phyloP scores from a whole-genome alignment of 2,329 filamentous ascomycete genomes.

The Diaporthe sp. region DNA sequence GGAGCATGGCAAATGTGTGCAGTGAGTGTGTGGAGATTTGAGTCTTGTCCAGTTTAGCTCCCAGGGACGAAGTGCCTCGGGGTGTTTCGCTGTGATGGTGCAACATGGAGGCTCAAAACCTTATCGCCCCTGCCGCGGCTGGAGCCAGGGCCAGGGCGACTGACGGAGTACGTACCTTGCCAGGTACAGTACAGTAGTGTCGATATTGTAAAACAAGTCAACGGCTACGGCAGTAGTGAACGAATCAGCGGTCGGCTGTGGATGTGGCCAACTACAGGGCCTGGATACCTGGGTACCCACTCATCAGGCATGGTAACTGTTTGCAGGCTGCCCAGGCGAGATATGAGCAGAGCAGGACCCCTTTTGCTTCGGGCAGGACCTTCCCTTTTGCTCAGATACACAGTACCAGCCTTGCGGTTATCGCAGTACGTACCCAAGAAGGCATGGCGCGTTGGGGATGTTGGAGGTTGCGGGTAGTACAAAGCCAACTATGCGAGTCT shows the following conservation, averaged over 20 bases:
- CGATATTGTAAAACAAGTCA: conserved; percentile 3
- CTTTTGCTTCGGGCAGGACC: neutral
- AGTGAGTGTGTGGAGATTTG: neutral
- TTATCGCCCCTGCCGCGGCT: conserved; percentile 20
- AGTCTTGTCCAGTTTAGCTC: neutral
- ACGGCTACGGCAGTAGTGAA: neutral
- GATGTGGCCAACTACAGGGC: neutral
- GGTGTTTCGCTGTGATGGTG: conserved; percentile 31
- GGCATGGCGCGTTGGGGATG: too few species aligned
- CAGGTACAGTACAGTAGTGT: neutral
- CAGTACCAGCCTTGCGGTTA: neutral
- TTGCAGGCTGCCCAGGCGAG: neutral
- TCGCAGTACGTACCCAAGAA: neutral
- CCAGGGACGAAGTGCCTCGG: neutral
- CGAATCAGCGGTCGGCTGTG: neutral
- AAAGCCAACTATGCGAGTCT: neutral
- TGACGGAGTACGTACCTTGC: neutral
- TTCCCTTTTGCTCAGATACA: neutral
- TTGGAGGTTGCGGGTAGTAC: neutral
- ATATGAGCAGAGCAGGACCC: too few species aligned
- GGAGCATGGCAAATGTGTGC: neutral
- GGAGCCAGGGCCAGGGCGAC: neutral
- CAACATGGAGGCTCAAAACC: conserved; percentile 33
- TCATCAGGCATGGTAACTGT: neutral
- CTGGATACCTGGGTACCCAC: too few species aligned